Evolutionary conservation across 2,329 filamentous ascomycete species (phyloP), one percentile per base, ranked within the genome.

Genomic region (Epichloe baconii): DNA sequence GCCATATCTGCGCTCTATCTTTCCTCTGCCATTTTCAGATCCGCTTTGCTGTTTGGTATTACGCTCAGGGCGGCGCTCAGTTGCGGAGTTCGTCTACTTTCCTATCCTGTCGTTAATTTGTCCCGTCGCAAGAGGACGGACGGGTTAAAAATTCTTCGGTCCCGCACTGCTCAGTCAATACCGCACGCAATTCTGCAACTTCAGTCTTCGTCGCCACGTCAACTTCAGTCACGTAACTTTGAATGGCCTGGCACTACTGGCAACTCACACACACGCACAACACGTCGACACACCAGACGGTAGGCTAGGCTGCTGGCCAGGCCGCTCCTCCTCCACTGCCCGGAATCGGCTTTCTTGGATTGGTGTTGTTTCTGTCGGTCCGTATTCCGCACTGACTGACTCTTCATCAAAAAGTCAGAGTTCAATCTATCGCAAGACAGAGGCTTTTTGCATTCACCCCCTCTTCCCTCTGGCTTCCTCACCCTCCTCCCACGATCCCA

Each of bases 81-180:
- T 52, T 56, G 56, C 58, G 57, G 58, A 60, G 57, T 56, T 54
- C 54, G 54, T 56, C 54, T 52, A 59, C 55, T 54, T 56, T 56
- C 58, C 61, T 58, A 59, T 19, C 34, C 57, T 57, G 55, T 63
- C 61, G 58, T 61, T 56, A 56, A 58, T 58, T 60, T 57, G 48
- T 42, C 21, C 19, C 15, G 8, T 44, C 48, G 52, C 50, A 50
- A 52, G 54, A 48, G 59, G 51, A 52, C 45, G 59, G 51, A 52
- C 45, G 59, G 59, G 56, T 63, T 62, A 59, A 65, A 65, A 64
- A 63, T 60, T 59, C 58, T 61, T 64, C 61, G 54, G 58, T 59
- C 59, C 61, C 62, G 52, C 56, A 51, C 44, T 50, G 50, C 48
- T 43, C 50, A 49, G 26, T 11, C 26, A 31, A 46, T 42, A 49